Conservation (phyloP, 2,329 filamentous ascomycete genomes). For the Diaporthe nobilis region DNA sequence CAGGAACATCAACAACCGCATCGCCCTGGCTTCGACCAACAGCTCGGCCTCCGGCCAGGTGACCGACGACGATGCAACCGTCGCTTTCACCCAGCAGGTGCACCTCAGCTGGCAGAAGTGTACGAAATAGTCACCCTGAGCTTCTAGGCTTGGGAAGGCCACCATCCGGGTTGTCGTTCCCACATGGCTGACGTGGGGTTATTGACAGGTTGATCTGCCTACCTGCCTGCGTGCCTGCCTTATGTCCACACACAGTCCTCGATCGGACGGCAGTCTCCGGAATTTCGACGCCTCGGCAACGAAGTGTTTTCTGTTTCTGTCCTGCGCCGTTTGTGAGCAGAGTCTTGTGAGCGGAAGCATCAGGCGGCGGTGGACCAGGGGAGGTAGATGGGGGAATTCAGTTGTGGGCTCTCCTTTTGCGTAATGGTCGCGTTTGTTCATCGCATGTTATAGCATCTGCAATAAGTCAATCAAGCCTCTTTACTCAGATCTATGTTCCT, state of each 20-base stretch:
- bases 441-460: constrained; percentile 27
- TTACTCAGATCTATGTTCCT: neutral
- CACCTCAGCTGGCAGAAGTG: constrained; percentile 52
- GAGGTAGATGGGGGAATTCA: neutral
- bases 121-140: constrained; percentile 30
- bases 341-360: neutral
- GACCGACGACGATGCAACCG: constrained; percentile 56
- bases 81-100: constrained; percentile 56
- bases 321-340: neutral
- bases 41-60: constrained; percentile 52
- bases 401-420: neutral
- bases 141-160: constrained; percentile 10
- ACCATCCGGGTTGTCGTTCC: constrained; percentile 7
- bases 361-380: neutral
- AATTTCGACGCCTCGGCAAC: neutral
- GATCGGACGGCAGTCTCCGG: neutral
- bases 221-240: neutral
- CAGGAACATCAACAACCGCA: constrained; percentile 56
- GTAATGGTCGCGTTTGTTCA: constrained; percentile 14
- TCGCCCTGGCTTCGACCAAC: constrained; percentile 52
- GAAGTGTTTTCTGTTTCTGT: neutral
- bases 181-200: neutral
- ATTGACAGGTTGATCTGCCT: constrained; percentile 20
- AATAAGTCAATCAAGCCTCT: constrained; percentile 33
- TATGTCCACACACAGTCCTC: too few relatives aligned